Evolutionary conservation across 2,329 filamentous ascomycete species (phyloP), one percentile per base, ranked within the genome.

Genomic region (Nemania sp.): DNA sequence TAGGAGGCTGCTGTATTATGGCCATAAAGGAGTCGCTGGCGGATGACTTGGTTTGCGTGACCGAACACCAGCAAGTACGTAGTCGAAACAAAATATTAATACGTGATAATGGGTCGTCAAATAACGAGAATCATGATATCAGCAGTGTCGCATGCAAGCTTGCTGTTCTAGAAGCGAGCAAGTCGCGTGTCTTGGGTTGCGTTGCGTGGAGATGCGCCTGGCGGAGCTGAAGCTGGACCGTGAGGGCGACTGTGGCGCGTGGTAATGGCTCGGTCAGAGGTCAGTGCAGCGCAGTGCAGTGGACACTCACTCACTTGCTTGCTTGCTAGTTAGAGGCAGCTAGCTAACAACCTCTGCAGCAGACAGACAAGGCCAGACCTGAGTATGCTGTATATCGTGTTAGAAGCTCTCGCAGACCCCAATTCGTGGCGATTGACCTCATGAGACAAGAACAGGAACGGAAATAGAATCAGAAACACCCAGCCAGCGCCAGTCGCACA

Each of bases 381-480:
- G 20, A 27, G 22, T 15, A 51, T 51, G 27, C 47, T 45, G 29
- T 26, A 38, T 47, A 29, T 43, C 29, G 35, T 32, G 22, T 5
- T 32, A 41, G 58, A 58, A 53, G 49, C 53, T 52, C 54, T 64
- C 47, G 52, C 49, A 29, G 56, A 22, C 49, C 49, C 56, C 24
- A 32, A 13, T 29, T 38, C 49, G 55, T 38, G 49, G 56, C 38
- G 49, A 55, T 59, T 49, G 51, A 45, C 53, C 49, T 61, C 55
- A 59, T 64, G 54, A 61, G 51, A 51, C 54, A 58, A 38, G 53
- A 63, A 59, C 32, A 32, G n/a, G 60, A 59, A 53, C 58, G 47
- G 47, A 59, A 63, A 66, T 60, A 62, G 58, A 66, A 66, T 60
- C 54, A 57, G 26, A 66, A 7, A 58, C 51, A 53, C 41, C 45